These are phyloP conservation scores for Trichocomaceae sp. DNA, from an alignment of 2,329 filamentous ascomycete species.

Conservation along the genomic window DNA sequence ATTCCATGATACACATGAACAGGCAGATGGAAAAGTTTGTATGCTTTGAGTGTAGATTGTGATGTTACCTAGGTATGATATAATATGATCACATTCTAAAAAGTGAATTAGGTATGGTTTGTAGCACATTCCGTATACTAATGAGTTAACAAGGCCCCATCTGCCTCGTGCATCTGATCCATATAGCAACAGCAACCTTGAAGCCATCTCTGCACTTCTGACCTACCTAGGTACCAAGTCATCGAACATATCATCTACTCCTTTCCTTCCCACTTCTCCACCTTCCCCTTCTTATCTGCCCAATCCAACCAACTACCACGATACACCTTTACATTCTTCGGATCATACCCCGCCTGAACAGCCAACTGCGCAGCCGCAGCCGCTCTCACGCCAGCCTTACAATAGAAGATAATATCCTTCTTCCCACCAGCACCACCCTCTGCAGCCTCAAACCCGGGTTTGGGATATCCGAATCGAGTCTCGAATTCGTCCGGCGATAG, in stretches of 20 bases:
- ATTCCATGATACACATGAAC: conserved; percentile 52
- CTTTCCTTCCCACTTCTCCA: conserved; percentile 42
- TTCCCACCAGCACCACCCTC: conserved; percentile 11
- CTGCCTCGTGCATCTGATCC: not conserved
- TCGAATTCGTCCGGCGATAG: conserved; percentile 72
- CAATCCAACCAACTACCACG: conserved; percentile 63
- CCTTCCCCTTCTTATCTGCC: conserved; percentile 62
- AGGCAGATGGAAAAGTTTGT: not conserved
- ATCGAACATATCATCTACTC: conserved; percentile 13
- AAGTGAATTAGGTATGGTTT: not conserved
- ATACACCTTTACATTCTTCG: conserved; percentile 52
- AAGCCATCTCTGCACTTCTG: not conserved
- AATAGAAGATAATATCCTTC: conserved; percentile 70
- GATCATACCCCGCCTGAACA: conserved; percentile 65
- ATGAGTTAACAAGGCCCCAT: too few relatives aligned
- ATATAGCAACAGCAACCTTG: not conserved
- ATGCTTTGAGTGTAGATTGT: conserved; percentile 8
- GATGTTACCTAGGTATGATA: not conserved
- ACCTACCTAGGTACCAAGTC: too few relatives aligned
- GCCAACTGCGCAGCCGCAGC: conserved; percentile 71
- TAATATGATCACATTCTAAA: not conserved
- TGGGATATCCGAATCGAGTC: conserved; percentile 70
- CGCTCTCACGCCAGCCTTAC: conserved; percentile 82
- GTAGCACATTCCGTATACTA: too few relatives aligned
- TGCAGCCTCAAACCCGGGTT: conserved; percentile 52